A percentile compares a stretch with the other conserved stretches of the same genome.
These are phyloP conservation scores for Plasmodium gonderi DNA, from an alignment of 169 alveolate species.

Conservation along the genomic window DNA sequence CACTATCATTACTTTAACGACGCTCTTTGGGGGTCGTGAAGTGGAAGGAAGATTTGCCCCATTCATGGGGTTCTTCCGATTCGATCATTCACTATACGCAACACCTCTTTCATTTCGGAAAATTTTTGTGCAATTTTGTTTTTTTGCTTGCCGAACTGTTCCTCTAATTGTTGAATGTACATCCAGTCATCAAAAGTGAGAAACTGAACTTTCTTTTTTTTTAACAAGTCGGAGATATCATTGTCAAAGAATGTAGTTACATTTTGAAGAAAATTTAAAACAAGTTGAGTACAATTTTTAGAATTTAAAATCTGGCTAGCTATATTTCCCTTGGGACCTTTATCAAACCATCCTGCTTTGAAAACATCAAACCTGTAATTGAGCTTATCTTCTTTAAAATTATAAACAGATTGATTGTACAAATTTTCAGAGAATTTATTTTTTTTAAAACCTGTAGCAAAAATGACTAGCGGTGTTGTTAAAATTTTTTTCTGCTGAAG, in stretches of 20 bases:
- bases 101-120: not conserved
- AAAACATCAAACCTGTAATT: conserved; percentile 27
- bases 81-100: conserved; percentile 5
- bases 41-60: not conserved
- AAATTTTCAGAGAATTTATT: conserved; percentile 22
- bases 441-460: conserved; percentile 70
- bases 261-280: conserved; percentile 47
- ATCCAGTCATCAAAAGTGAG: conserved; percentile 40
- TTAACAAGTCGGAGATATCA: conserved; percentile 36
- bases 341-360: conserved; percentile 63
- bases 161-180: conserved; percentile 33
- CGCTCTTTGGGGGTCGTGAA: not conserved
- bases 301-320: conserved; percentile 46
- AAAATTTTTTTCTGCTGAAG: not conserved
- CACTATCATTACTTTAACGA: not conserved
- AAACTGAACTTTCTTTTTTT: conserved; percentile 17
- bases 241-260: conserved; percentile 23
- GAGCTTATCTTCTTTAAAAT: conserved; percentile 21
- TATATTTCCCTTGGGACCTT: conserved; percentile 69
- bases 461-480: conserved; percentile 46
- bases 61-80: not conserved
- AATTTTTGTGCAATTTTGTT: conserved; percentile 26
- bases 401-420: conserved; percentile 39
- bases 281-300: not conserved
- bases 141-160: not conserved